Evolutionary conservation across 2,329 filamentous ascomycete genomes (phyloP), one percentile per base, ranked within the genome.

Genomic region (Claviceps sp.): DNA sequence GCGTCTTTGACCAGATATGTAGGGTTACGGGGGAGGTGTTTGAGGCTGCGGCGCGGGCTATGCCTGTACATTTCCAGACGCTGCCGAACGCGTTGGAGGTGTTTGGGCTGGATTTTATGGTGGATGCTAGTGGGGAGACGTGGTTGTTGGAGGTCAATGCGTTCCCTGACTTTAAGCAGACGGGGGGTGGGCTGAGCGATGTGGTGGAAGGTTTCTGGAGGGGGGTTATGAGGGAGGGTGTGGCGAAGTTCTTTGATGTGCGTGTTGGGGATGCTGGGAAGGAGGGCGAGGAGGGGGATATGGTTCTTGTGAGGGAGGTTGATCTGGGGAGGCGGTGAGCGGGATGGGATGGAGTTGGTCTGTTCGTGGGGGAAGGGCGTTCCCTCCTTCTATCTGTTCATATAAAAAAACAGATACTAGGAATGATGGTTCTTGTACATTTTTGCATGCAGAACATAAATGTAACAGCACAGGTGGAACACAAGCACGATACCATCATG

Each of bases 121-220:
- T 96, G 9, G 87, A 89, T 61, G 74, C 64, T 0, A 61, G 65
- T 8, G 83, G 81, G 0, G 74, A 62, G 3, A 78, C 81, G 3
- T 96, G 83, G 81, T 65, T 98, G 61, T 71, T 98, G 52, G 93
- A 98, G 71, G 79, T 95, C 37, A 98, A 98, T 71, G 88, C 91
- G 0, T 98, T 95, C 68, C 93, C 93, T 9, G 93, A 98, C 70
- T 97, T 97, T 63, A 82, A 79, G 62, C 91, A 97, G 78, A 95
- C 89, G 16, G 93, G 93, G 8, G 89, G 88, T 0, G 84, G 86
- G 52, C 68, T 95, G 57, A 80, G 76, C 63, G 78, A 71, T 0
- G 67, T 97, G 42, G 84, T 98, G 24, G 78, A 73, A 20, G 85
- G 82, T 7, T 74, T 98, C 58, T 93, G 94, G 75, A 76, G 80